Conservation (phyloP, 306 rosid species). For the Purshia tridentata region DNA sequence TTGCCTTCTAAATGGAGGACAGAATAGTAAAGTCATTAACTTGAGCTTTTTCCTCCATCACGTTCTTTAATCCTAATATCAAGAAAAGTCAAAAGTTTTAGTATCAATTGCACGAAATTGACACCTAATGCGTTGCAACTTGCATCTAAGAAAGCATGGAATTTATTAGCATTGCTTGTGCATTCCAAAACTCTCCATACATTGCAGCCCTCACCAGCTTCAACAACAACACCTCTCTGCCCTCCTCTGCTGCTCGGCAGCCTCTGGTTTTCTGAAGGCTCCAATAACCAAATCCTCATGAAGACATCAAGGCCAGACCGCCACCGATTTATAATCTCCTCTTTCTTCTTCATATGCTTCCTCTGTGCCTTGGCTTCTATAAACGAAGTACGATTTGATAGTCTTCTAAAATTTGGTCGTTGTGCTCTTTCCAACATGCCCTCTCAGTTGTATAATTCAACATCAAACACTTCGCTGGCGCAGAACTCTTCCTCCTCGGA, state of each 20-base stretch:
- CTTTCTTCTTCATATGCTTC: slow-evolving; percentile 52
- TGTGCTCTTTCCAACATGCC: slow-evolving; percentile 26
- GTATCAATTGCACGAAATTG: slow-evolving; percentile 47
- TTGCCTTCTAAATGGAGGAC: background rate
- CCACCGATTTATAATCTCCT: slow-evolving; percentile 44
- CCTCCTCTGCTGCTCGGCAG: background rate
- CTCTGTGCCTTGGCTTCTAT: slow-evolving; percentile 72
- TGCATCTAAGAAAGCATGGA: slow-evolving; percentile 40
- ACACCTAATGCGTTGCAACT: slow-evolving; percentile 44
- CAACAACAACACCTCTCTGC: background rate
- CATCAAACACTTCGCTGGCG: background rate
- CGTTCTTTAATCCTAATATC: slow-evolving; percentile 17
- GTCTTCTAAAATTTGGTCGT: slow-evolving; percentile 39
- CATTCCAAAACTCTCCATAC: background rate
- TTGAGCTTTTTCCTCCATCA: slow-evolving; percentile 1
- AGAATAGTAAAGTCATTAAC: background rate
- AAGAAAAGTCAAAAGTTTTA: slow-evolving; percentile 52
- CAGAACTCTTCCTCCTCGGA: slow-evolving; percentile 24
- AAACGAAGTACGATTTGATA: slow-evolving; percentile 56
- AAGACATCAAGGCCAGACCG: slow-evolving; percentile 36
- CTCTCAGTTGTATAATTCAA: background rate
- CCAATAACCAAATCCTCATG: slow-evolving; percentile 20
- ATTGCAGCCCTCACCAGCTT: background rate
- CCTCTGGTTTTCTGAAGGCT: background rate
- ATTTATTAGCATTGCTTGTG: slow-evolving; percentile 23